These are phyloP conservation scores for Gracilaria vermiculophylla DNA, from an alignment of 23 red algal species.

Conservation along the genomic window DNA sequence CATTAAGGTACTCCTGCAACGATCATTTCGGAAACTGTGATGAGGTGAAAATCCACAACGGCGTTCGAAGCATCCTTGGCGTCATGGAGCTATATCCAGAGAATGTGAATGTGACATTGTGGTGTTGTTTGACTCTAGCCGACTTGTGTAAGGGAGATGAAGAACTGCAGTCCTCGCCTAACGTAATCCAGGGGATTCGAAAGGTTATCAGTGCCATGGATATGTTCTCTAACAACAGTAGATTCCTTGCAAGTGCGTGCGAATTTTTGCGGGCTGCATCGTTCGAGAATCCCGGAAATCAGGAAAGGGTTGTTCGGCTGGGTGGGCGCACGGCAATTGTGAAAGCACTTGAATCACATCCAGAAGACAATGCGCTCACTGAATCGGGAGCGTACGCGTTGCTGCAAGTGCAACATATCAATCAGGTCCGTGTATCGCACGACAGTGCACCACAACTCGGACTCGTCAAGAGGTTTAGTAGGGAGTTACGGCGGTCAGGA, in stretches of 20 bases:
- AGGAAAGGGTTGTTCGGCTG: slow-evolving; percentile 57
- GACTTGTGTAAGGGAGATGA: slow-evolving; percentile 65
- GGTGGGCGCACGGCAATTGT: slow-evolving; percentile 67
- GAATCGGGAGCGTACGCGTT: slow-evolving; percentile 50
- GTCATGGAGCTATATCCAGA: slow-evolving; percentile 61
- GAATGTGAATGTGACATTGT: slow-evolving; percentile 57
- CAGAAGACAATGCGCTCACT: slow-evolving; percentile 42
- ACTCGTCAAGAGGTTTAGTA: slow-evolving; percentile 52
- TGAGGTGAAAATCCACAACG: slow-evolving; percentile 67
- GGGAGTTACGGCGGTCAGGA: slow-evolving; percentile 38
- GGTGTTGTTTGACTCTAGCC: slow-evolving; percentile 59
- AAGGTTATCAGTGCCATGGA: slow-evolving; percentile 61
- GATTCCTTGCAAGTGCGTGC: slow-evolving; percentile 49
- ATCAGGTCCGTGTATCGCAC: not conserved
- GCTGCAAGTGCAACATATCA: slow-evolving; percentile 47
- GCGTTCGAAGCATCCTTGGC: slow-evolving; percentile 56
- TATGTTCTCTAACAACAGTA: slow-evolving; percentile 50
- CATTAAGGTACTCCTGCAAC: slow-evolving; percentile 55
- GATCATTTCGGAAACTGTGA: slow-evolving; percentile 71
- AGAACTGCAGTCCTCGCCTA: slow-evolving; percentile 61
- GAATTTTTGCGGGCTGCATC: slow-evolving; percentile 61
- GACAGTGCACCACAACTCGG: slow-evolving; percentile 45
- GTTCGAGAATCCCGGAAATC: slow-evolving; percentile 35
- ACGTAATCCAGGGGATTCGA: slow-evolving; percentile 52
- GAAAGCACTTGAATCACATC: slow-evolving; percentile 54